A percentile compares a stretch with the other conserved stretches of the same genome.
phyloP scores from a whole-genome alignment of 805 yeast genomes.

The Jamesozyma jinghongensis region DNA sequence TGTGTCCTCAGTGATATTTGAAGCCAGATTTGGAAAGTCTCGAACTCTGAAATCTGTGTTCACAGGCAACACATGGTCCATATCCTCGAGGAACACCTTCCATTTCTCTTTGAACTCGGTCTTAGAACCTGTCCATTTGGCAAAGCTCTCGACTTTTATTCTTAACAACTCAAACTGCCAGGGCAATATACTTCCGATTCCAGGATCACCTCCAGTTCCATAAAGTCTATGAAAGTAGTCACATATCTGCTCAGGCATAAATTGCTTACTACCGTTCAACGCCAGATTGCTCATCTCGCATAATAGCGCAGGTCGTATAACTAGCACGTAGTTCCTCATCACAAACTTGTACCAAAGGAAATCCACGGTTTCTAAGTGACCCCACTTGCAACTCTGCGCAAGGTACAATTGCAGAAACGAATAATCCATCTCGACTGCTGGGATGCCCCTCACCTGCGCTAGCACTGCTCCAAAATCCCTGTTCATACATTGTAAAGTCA shows the following conservation, averaged over 20 bases:
- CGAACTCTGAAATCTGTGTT: slow-evolving; percentile 10
- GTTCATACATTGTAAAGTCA: slow-evolving; percentile 20
- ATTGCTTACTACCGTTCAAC: slow-evolving; percentile 15
- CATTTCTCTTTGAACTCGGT: slow-evolving; percentile 24
- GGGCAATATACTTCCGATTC: slow-evolving; percentile 3
- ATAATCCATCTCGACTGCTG: slow-evolving; percentile 18
- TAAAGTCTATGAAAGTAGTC: slow-evolving; percentile 12
- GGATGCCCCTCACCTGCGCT: slow-evolving; percentile 7
- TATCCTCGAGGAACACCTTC: slow-evolving; percentile 26
- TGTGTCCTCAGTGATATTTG: slow-evolving; percentile 8
- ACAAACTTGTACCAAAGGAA: slow-evolving; percentile 26
- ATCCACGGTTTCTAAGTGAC: slow-evolving; percentile 20
- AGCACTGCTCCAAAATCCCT: slow-evolving; percentile 18
- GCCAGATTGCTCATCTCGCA: slow-evolving; percentile 23
- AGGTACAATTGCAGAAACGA: slow-evolving; percentile 17
- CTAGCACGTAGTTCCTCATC: slow-evolving; percentile 11
- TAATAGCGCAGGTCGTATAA: slow-evolving; percentile 16
- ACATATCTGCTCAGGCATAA: slow-evolving; percentile 18
- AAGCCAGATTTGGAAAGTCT: slow-evolving; percentile 22
- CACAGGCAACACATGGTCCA: slow-evolving; percentile 17
- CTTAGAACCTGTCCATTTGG: slow-evolving; percentile 13
- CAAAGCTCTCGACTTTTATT: slow-evolving; percentile 25
- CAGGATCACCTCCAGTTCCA: slow-evolving; percentile 5
- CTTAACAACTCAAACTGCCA: slow-evolving; percentile 17
- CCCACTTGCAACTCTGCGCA: slow-evolving; percentile 20